Percentiles rank a stretch among this genome's conserved stretches.
Evolutionary conservation across 805 yeast genomes (phyloP).

Genomic region (Suhomyces sp.): DNA sequence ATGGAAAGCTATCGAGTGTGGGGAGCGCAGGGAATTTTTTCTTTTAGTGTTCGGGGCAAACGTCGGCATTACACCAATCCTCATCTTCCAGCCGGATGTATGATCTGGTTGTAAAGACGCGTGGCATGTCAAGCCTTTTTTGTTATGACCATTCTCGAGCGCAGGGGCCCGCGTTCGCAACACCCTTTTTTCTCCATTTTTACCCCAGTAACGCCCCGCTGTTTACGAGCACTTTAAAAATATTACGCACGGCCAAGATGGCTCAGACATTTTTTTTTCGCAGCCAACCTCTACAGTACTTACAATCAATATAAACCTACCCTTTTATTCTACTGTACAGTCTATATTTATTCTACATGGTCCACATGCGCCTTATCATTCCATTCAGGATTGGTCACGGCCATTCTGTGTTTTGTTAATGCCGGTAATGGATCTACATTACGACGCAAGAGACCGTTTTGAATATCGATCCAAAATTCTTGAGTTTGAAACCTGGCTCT

Average conservation of each 20-base stretch:
- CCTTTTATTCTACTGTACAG: background rate
- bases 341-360: constrained; percentile 43
- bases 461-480: constrained; percentile 40
- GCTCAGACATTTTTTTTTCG: background rate
- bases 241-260: background rate
- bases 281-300: background rate
- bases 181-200: background rate
- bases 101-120: background rate
- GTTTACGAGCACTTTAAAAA: background rate
- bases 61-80: background rate
- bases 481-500: constrained; percentile 48
- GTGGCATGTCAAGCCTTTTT: background rate
- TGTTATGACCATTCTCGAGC: background rate
- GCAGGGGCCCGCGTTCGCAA: background rate
- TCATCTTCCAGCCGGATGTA: background rate
- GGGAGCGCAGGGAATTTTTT: background rate
- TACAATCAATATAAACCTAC: background rate
- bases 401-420: constrained; percentile 54
- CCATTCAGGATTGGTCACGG: constrained; percentile 62
- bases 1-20: background rate
- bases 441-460: constrained; percentile 44
- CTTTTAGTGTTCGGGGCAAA: background rate
- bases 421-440: constrained; percentile 51
- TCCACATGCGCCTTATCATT: constrained; percentile 54
- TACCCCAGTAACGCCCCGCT: background rate